Conservation (phyloP, 495 filamentous ascomycete species). For the Penicillium nucicola region DNA sequence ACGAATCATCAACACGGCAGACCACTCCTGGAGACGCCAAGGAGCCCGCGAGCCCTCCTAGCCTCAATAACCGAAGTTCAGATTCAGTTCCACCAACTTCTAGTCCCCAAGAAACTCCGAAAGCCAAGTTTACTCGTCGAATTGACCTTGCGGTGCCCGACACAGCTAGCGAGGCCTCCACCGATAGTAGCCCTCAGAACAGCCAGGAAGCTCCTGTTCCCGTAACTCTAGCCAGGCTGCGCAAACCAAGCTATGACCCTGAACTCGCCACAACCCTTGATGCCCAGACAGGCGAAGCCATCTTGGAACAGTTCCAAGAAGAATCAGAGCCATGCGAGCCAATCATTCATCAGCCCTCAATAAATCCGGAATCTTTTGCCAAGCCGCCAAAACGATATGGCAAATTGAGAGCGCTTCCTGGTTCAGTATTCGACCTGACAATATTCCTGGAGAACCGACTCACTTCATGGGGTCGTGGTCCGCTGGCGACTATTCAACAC, state of each 20-base stretch:
- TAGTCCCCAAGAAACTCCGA: constrained; percentile 26
- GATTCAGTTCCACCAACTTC: constrained; percentile 8
- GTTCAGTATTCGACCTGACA: constrained; percentile 51
- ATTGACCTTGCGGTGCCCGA: constrained; percentile 40
- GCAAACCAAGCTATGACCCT: constrained; percentile 18
- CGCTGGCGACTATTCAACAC: constrained; percentile 59
- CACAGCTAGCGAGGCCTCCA: constrained; percentile 44
- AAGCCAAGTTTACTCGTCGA: constrained; percentile 31
- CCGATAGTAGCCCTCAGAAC: constrained; percentile 14
- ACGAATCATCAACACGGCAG: constrained; percentile 32
- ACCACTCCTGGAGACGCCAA: constrained; percentile 28
- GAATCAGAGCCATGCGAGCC: constrained; percentile 20
- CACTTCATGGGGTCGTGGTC: constrained; percentile 72
- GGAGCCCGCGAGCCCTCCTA: constrained; percentile 16
- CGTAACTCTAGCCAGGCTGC: neutral
- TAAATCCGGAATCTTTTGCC: constrained; percentile 17
- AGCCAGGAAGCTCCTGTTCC: constrained; percentile 5
- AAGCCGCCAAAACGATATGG: constrained; percentile 43
- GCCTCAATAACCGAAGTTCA: constrained; percentile 8
- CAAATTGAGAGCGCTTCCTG: constrained; percentile 38
- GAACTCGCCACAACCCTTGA: constrained; percentile 43
- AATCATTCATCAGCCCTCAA: constrained; percentile 17
- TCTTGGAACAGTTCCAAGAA: constrained; percentile 24
- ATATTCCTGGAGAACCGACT: constrained; percentile 61
- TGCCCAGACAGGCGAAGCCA: constrained; percentile 36